Base-by-base conservation (phyloP, 352 stramenopile genomes). In the Phytophthora capsici region DNA sequence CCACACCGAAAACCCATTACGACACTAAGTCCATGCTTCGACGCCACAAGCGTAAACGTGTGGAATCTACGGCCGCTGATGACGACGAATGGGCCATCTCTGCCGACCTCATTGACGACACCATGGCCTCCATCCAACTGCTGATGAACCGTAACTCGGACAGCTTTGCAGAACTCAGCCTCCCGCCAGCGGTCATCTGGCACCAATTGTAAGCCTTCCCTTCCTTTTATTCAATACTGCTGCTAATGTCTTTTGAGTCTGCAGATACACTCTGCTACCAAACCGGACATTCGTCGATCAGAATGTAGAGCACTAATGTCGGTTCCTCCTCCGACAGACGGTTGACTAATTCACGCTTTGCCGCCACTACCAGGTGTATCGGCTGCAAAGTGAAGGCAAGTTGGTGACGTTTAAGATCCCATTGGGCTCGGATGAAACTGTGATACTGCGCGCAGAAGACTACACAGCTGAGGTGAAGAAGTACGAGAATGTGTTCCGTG, bases 201-300 rank as follows among this genome's bases (percentile, higher is more conserved):
- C 82, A 91, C 41, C 82, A 89, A 70, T 38, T 91, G 80, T 88
- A 66, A 41, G 67, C 71, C 12, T 26, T 57, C 26, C 38, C 17
- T n/a, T 51, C 28, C 28, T n/a, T n/a, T 30, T 1, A 34, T 34
- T 34, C 7, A 12, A 34, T 46, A 12, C 49, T 9, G 46, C 36
- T 12, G 13, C n/a, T 16, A 28, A 32, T 32, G 13, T 5, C 17
- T 30, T 36, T n/a, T 17, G 13, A 23, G 40, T 46, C 37, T 36
- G 37, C n/a, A 90, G 82, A 17, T 89, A 91, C 56, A 72, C 67
- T 0, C 59, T 89, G 46, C 61, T 89, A 36, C 65, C 75, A 19
- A 91, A 88, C 57, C 74, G 80, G 13, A 88, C 82, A 19, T 86
- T 84, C 23, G 68, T 89, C 16, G 80, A 89, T 43, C 80, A 89